A percentile compares a stretch with the other conserved stretches of the same genome.
phyloP scores from a whole-genome alignment of 2,329 filamentous ascomycete genomes.

The Scedosporium aurantiacum region DNA sequence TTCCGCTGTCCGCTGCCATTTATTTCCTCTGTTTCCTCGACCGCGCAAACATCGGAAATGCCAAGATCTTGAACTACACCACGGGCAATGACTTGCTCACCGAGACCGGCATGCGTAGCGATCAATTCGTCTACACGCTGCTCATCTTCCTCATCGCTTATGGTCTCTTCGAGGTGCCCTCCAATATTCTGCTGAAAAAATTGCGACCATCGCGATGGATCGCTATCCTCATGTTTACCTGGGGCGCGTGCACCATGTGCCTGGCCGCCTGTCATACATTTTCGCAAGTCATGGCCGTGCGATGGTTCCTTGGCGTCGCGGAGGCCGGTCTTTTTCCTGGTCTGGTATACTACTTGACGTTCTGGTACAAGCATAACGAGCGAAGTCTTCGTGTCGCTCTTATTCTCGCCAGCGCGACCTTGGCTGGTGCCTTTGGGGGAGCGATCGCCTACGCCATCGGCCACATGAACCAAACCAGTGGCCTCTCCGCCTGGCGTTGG shows the following conservation, averaged over 20 bases:
- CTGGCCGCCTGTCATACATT: slow-evolving; percentile 55
- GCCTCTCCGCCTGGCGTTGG: slow-evolving; percentile 56
- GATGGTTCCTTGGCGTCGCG: slow-evolving; percentile 56
- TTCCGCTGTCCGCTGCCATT: slow-evolving; percentile 51
- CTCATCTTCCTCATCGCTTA: slow-evolving; percentile 52
- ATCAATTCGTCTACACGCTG: slow-evolving; percentile 49
- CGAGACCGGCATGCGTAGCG: slow-evolving; percentile 48
- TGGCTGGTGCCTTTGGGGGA: slow-evolving; percentile 63
- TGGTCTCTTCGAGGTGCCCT: slow-evolving; percentile 51
- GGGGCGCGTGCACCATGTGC: slow-evolving; percentile 57
- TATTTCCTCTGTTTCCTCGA: slow-evolving; percentile 60
- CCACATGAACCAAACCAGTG: slow-evolving; percentile 53
- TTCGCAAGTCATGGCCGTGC: slow-evolving; percentile 51
- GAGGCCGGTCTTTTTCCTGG: slow-evolving; percentile 64
- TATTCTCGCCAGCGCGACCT: slow-evolving; percentile 56
- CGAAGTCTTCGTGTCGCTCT: slow-evolving; percentile 59
- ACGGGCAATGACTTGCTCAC: slow-evolving; percentile 50
- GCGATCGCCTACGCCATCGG: slow-evolving; percentile 63
- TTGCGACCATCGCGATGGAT: slow-evolving; percentile 51
- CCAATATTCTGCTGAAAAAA: slow-evolving; percentile 56
- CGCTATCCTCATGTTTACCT: slow-evolving; percentile 53
- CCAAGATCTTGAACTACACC: slow-evolving; percentile 52
- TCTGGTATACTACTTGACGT: slow-evolving; percentile 56
- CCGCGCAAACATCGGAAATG: slow-evolving; percentile 58
- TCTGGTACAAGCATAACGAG: slow-evolving; percentile 64